phyloP scores from a whole-genome alignment of 768 basidiomycete genomes.

The Mycena chlorophos region DNA sequence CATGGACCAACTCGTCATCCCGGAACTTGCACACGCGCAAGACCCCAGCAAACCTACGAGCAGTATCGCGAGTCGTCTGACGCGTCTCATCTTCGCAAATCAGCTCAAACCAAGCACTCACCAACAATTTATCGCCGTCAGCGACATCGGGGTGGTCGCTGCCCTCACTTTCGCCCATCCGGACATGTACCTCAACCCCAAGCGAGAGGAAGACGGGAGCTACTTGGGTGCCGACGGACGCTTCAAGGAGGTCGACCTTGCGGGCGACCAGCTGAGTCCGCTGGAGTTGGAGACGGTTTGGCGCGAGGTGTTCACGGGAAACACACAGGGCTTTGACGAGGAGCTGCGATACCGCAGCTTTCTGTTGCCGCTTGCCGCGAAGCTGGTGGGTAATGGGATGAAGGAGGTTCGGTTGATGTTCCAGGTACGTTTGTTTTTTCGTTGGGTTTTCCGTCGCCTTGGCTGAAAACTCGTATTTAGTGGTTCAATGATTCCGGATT shows the following conservation, averaged over 20 bases:
- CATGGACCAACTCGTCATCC: constrained; percentile 14
- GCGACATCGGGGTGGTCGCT: constrained; percentile 11
- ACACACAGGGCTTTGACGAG: background rate
- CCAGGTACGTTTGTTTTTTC: constrained; percentile 7
- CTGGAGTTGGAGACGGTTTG: constrained; percentile 12
- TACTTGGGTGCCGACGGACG: background rate
- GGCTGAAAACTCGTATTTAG: background rate
- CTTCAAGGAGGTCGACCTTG: constrained; percentile 10
- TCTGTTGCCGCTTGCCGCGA: constrained; percentile 1
- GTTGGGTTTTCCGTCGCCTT: background rate
- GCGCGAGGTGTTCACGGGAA: constrained; percentile 11
- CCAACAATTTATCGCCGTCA: constrained; percentile 10
- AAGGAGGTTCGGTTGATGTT: constrained; percentile 19
- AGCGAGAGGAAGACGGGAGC: background rate
- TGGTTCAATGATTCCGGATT: constrained; percentile 20
- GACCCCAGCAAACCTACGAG: background rate
- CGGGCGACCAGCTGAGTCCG: constrained; percentile 10
- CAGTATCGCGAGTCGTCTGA: background rate
- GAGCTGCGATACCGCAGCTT: constrained; percentile 7
- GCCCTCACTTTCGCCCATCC: constrained; percentile 4
- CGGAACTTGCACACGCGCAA: background rate
- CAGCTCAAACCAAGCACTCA: constrained; percentile 8
- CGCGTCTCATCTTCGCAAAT: constrained; percentile 8
- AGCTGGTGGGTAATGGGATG: constrained; percentile 1
- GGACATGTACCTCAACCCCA: background rate